Percentiles rank a stretch among this genome's conserved stretches.
Evolutionary conservation across 2,329 filamentous ascomycete genomes (phyloP).

Genomic region (Cordyceps tenuipes): DNA sequence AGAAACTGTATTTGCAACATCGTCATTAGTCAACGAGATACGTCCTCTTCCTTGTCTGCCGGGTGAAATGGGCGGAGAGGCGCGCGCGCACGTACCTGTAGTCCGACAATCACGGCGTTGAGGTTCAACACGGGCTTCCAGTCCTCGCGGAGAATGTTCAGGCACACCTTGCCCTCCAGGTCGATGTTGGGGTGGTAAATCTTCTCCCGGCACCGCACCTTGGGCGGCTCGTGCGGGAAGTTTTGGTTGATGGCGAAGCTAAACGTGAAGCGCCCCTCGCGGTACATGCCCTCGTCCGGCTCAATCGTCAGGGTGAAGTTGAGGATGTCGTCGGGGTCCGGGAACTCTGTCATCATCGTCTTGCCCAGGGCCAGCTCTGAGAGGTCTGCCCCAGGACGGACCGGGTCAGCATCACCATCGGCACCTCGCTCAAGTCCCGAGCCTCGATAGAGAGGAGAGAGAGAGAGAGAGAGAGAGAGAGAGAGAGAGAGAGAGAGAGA

Average conservation of each 20-base stretch:
- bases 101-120: conserved; percentile 89
- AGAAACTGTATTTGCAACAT: conserved; percentile 56
- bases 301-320: conserved; percentile 76
- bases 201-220: conserved; percentile 94
- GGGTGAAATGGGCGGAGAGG: too few species aligned
- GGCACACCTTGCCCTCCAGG: conserved; percentile 90
- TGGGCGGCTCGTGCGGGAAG: conserved; percentile 95
- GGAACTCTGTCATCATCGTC: conserved; percentile 76
- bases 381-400: conserved; percentile 48
- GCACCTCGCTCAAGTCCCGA: not conserved
- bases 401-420: not conserved
- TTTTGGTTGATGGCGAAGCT: conserved; percentile 87
- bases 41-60: too few species aligned
- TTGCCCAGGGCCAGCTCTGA: conserved; percentile 69
- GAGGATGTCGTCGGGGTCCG: conserved; percentile 76
- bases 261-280: conserved; percentile 79
- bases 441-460: not conserved
- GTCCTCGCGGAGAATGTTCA: conserved; percentile 95
- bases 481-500: too few species aligned
- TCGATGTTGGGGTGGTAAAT: conserved; percentile 99
- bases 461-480: too few species aligned
- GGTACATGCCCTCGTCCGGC: conserved; percentile 83
- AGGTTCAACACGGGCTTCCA: conserved; percentile 98
- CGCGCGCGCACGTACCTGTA: conserved; percentile 54
- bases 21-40: not conserved